Conservation (phyloP, 2,329 filamentous ascomycete species). For the Colletotrichum limetticola region DNA sequence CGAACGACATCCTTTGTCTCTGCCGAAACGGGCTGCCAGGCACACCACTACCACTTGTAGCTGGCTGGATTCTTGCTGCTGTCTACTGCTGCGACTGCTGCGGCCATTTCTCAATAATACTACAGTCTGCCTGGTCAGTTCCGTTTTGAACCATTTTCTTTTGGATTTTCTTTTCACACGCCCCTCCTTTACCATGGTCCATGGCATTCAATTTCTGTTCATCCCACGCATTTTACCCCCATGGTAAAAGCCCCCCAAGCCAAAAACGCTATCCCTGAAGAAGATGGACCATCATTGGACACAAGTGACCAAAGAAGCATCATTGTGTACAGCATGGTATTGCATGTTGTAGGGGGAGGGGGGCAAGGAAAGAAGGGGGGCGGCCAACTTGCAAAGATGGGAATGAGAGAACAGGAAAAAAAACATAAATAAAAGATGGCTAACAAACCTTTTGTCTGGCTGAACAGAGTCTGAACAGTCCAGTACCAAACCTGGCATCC, state of each 20-base stretch:
- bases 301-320: constrained; percentile 23
- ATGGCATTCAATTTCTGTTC: background rate
- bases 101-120: constrained; percentile 29
- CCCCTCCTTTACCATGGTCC: constrained; percentile 1
- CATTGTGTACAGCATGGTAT: constrained; percentile 27
- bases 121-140: constrained; percentile 6
- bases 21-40: constrained; percentile 22
- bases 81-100: constrained; percentile 6
- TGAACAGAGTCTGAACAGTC: background rate
- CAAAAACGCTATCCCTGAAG: constrained; percentile 18
- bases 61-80: background rate
- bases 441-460: constrained; percentile 29
- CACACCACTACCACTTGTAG: constrained; percentile 19
- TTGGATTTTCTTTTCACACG: constrained; percentile 15
- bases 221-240: constrained; percentile 25
- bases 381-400: background rate
- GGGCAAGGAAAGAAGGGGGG: constrained; percentile 18
- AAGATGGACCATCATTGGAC: constrained; percentile 28
- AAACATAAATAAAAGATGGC: constrained; percentile 35
- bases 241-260: constrained; percentile 11
- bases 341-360: constrained; percentile 26
- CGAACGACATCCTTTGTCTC: constrained; percentile 28
- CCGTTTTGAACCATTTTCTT: background rate
- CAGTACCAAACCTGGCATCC: constrained; percentile 11
- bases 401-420: constrained; percentile 1